Percentiles rank a stretch among this genome's conserved stretches.
Evolutionary conservation across 495 filamentous ascomycete species (phyloP).

Genomic region (Ramalina peruviana): DNA sequence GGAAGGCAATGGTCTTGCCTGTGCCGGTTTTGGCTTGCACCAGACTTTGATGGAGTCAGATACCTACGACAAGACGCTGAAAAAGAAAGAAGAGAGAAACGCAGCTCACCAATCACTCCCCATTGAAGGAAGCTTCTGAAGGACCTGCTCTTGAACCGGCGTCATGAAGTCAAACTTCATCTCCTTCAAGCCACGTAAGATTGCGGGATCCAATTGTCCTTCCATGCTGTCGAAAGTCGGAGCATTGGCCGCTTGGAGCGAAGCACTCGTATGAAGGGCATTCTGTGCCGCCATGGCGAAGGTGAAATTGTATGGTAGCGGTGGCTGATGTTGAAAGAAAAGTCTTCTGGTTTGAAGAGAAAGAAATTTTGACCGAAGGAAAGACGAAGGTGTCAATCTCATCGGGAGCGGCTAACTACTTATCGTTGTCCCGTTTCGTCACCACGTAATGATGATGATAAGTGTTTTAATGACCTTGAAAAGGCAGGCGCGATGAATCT

Average conservation of each 20-base stretch:
- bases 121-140: conserved; percentile 36
- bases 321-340: neutral
- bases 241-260: conserved; percentile 14
- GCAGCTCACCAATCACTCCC: conserved; percentile 30
- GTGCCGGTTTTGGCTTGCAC: conserved; percentile 81
- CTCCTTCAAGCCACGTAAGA: conserved; percentile 31
- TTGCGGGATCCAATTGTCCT: conserved; percentile 31
- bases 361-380: neutral
- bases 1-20: conserved; percentile 70
- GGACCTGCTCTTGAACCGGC: conserved; percentile 41
- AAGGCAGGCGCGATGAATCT: too few species aligned
- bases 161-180: conserved; percentile 38
- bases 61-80: neutral
- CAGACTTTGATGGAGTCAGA: conserved; percentile 15
- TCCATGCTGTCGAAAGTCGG: conserved; percentile 30
- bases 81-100: too few species aligned
- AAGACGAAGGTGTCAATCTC: neutral
- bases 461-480: neutral
- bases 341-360: neutral
- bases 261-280: conserved; percentile 11
- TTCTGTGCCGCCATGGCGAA: conserved; percentile 7
- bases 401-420: neutral
- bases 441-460: neutral
- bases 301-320: neutral
- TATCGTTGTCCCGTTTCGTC: neutral